A percentile compares a stretch with the other conserved stretches of the same genome.
These are phyloP conservation scores for Mucor ambiguus DNA, from an alignment of 371 early-diverging fungal genomes.

Conservation along the genomic window DNA sequence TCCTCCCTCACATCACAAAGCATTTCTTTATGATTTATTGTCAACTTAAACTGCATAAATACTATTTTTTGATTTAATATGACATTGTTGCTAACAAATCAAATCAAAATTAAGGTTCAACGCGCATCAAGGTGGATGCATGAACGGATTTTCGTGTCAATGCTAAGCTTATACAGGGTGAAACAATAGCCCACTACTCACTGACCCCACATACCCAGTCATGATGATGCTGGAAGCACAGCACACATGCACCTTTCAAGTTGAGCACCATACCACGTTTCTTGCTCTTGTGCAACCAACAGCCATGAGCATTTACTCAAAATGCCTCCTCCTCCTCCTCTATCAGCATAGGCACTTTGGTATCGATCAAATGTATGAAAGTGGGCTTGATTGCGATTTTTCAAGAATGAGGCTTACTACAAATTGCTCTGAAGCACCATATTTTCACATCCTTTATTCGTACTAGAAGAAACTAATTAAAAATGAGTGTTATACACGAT, in stretches of 20 bases:
- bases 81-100: too few relatives aligned
- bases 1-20: background rate
- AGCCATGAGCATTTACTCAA: background rate
- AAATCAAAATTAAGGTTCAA: background rate
- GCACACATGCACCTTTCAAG: background rate
- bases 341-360: background rate
- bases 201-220: background rate
- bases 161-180: background rate
- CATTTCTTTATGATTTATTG: background rate
- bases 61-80: background rate
- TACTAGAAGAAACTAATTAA: background rate
- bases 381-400: background rate
- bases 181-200: background rate
- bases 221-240: background rate
- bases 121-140: background rate
- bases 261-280: background rate
- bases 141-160: background rate
- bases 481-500: conserved; percentile 3
- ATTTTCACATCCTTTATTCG: background rate
- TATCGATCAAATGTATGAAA: background rate
- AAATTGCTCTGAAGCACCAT: background rate
- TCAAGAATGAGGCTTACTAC: background rate
- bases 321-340: background rate
- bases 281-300: background rate
- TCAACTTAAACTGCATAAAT: background rate